Conservation (phyloP, 2,329 filamentous ascomycete species). For the Metarhizium guizhouense region DNA sequence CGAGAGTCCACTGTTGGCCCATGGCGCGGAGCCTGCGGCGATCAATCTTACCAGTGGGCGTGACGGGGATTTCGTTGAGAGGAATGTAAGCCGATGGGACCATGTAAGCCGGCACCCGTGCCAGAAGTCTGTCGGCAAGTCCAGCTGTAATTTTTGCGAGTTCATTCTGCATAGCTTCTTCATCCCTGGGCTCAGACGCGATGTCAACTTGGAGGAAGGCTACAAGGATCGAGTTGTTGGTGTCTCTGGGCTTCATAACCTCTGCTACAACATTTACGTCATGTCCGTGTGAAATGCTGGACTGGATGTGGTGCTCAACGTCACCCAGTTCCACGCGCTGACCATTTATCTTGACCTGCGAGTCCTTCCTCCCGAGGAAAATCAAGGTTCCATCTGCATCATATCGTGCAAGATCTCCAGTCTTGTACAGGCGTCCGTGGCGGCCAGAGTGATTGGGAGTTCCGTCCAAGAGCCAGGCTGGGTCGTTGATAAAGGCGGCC, state of each 20-base stretch:
- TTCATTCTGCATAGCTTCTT: background rate
- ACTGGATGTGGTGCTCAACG: background rate
- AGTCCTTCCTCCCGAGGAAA: background rate
- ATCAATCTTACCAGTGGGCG: conserved; percentile 4
- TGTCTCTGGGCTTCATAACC: background rate
- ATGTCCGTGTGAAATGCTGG: conserved; percentile 30
- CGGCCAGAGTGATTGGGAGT: background rate
- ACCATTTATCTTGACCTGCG: background rate
- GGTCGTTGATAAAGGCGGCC: conserved; percentile 13
- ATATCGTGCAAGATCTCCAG: background rate
- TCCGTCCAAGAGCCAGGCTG: background rate
- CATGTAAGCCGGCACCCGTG: conserved; percentile 3
- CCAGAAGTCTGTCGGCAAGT: background rate
- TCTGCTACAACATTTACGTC: conserved; percentile 5
- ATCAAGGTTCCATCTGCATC: background rate
- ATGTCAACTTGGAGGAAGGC: conserved; percentile 2
- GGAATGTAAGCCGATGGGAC: conserved; percentile 4
- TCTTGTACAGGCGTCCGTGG: background rate
- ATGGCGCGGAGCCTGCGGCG: conserved; percentile 3
- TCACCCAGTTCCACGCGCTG: background rate
- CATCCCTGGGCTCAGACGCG: background rate
- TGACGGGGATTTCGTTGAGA: background rate
- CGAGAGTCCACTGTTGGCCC: background rate
- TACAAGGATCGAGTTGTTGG: background rate
- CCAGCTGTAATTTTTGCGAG: background rate